These are phyloP conservation scores for Butyriboletus loyo DNA, from an alignment of 768 basidiomycete genomes.

Conservation along the genomic window DNA sequence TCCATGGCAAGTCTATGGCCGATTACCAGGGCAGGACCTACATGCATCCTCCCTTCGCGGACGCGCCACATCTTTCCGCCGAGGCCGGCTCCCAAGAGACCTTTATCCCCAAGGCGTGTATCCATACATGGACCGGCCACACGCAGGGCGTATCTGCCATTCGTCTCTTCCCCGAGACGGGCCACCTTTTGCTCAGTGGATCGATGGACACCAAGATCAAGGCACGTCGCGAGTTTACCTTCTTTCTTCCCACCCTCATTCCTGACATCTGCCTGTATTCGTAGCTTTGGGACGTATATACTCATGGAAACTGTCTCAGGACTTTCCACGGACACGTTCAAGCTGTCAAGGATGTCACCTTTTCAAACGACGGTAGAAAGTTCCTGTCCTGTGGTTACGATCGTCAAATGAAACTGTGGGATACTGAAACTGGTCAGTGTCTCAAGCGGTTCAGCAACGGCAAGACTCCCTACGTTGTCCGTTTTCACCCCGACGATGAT, in stretches of 20 bases:
- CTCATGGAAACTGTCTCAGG: constrained; percentile 91
- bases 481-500: constrained; percentile 94
- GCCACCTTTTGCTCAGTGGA: constrained; percentile 89
- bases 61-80: constrained; percentile 77
- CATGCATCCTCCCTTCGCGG: constrained; percentile 88
- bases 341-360: constrained; percentile 94
- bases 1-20: constrained; percentile 95
- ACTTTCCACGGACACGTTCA: constrained; percentile 98
- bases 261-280: constrained; percentile 2
- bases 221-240: constrained; percentile 38
- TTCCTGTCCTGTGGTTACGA: constrained; percentile 96
- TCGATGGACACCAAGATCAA: constrained; percentile 99
- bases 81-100: constrained; percentile 85
- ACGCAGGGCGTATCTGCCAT: constrained; percentile 95
- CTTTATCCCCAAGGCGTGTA: constrained; percentile 92
- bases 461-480: constrained; percentile 93
- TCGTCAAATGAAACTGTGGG: constrained; percentile 98
- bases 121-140: constrained; percentile 98
- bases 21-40: constrained; percentile 99
- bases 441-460: constrained; percentile 96
- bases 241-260: not conserved
- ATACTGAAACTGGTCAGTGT: constrained; percentile 98
- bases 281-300: constrained; percentile 98
- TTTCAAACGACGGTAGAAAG: constrained; percentile 86
- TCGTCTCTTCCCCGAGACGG: constrained; percentile 87